Conservation (phyloP, 345 rosid genomes). For the Heritiera fomes region DNA sequence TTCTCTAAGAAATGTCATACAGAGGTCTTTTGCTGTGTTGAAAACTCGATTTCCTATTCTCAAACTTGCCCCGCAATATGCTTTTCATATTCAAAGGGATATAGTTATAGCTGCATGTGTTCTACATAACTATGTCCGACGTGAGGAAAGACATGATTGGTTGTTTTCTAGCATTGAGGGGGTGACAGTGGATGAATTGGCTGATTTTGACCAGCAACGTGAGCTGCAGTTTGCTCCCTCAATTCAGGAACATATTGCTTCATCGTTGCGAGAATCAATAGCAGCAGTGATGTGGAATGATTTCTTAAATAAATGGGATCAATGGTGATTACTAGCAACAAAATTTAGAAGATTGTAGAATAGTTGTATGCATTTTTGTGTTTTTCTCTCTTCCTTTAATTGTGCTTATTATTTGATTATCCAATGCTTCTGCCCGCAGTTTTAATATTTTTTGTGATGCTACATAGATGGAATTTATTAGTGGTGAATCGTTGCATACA, state of each 20-base stretch:
- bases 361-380: background rate
- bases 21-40: conserved; percentile 50
- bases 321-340: conserved; percentile 40
- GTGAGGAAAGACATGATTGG: conserved; percentile 74
- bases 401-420: background rate
- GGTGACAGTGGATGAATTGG: conserved; percentile 39
- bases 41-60: conserved; percentile 74
- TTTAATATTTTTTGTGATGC: background rate
- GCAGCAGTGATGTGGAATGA: conserved; percentile 76
- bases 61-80: conserved; percentile 69
- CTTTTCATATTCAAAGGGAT: conserved; percentile 79
- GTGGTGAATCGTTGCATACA: background rate
- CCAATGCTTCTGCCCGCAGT: background rate
- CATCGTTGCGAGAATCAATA: conserved; percentile 51
- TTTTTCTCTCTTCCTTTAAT: background rate
- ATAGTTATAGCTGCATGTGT: conserved; percentile 78
- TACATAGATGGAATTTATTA: background rate
- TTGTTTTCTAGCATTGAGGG: conserved; percentile 49
- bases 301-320: conserved; percentile 69
- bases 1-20: conserved; percentile 52
- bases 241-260: conserved; percentile 51
- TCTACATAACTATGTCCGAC: conserved; percentile 65
- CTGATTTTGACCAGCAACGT: conserved; percentile 50
- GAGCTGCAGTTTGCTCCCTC: conserved; percentile 56
- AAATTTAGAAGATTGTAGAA: background rate